Percentiles rank a stretch among this genome's conserved stretches.
Conservation (phyloP, 495 filamentous ascomycete genomes). For the Neurospora sp. region DNA sequence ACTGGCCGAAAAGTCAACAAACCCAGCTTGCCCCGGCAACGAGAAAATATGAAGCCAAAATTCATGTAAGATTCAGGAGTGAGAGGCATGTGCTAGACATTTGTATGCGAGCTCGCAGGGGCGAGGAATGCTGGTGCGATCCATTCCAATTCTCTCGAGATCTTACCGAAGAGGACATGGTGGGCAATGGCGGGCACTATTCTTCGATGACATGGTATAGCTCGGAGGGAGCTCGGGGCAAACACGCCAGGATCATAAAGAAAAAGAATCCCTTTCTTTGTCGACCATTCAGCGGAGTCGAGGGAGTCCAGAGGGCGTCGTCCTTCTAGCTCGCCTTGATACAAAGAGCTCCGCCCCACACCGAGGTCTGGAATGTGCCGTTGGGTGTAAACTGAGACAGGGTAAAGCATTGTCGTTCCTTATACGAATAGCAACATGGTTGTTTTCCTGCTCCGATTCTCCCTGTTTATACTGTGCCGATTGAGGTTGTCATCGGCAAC, state of each 20-base stretch:
- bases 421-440: neutral
- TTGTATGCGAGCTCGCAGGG: conserved; percentile 12
- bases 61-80: neutral
- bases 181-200: neutral
- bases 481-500: neutral
- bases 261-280: neutral
- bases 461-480: neutral
- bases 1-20: conserved; percentile 17
- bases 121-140: neutral
- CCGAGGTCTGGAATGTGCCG: neutral
- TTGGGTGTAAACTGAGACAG: neutral
- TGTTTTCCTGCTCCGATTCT: neutral
- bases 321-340: neutral
- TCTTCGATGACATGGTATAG: neutral
- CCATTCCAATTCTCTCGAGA: neutral
- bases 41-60: conserved; percentile 12
- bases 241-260: neutral
- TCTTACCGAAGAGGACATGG: neutral
- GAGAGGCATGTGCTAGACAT: conserved; percentile 18
- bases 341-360: neutral
- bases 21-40: conserved; percentile 18
- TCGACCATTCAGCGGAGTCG: neutral
- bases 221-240: neutral
- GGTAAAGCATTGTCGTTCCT: neutral
- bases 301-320: neutral